Evolutionary conservation across 345 rosid genomes (phyloP), one percentile per base, ranked within the genome.

Genomic region (Citrus unshiu): DNA sequence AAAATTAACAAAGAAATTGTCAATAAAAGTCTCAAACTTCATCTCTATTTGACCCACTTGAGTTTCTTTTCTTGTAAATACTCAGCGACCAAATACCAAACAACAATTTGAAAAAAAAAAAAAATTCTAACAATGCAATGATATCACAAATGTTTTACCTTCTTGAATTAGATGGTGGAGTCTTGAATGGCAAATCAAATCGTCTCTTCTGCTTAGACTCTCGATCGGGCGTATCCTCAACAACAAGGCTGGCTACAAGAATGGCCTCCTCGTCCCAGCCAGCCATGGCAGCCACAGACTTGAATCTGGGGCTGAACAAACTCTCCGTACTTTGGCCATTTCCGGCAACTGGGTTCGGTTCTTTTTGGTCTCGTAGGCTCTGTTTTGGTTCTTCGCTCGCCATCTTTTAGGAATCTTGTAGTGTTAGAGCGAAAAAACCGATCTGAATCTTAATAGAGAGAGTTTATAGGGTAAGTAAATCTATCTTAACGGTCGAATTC

Each of bases 181-280:
- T 84, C 87, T 88, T 91, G 87, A 88, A 84, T 25, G 49, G 71
- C 76, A 80, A 68, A 85, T 77, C 89, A n/a, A 90, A 83, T 32
- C 92, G 93, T 79, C 87, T 91, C 82, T 84, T 90, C 64, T 85
- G 82, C 80, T 91, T 96, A 78, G 79, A 79, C 27, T 80, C 83
- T 43, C 88, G 88, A 77, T 93, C 98, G 1, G 98, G 98, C 9
- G 98, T 93, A 85, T 96, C 99, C 6, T 94, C 98, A 0, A 94
- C 97, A 1, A 91, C 85, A 32, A 93, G 89, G 80, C 90, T 88
- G 24, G 98, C 97, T 6, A 90, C 37, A 2, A 96, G 71, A 46
- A 96, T 89, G 34, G 98, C 90, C 68, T 93, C 97, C 65, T 93
- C 99, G 66, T 96, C 98, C 99, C 99, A 96, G 24, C 99, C 99